Conservation (phyloP, 768 basidiomycete species). For the Paxillus involutus region DNA sequence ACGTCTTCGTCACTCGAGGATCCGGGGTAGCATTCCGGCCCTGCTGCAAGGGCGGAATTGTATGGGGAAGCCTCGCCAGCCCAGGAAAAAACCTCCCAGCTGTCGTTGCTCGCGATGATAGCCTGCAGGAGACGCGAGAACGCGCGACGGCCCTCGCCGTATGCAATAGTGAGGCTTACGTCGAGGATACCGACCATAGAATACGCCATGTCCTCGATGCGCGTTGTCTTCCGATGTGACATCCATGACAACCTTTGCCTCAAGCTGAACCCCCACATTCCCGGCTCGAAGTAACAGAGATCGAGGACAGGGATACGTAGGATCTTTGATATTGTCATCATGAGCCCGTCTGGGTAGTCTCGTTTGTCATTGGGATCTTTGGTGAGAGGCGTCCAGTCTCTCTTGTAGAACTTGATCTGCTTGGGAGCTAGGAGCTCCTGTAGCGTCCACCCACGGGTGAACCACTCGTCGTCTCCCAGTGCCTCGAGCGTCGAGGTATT, state of each 20-base stretch:
- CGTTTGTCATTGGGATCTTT: background rate
- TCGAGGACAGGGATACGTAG: slow-evolving; percentile 2
- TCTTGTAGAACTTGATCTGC: slow-evolving; percentile 14
- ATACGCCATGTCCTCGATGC: slow-evolving; percentile 18
- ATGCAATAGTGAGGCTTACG: slow-evolving; percentile 13
- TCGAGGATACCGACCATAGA: slow-evolving; percentile 17
- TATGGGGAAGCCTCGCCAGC: slow-evolving; percentile 3
- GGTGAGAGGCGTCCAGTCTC: slow-evolving; percentile 12
- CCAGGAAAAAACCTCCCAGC: slow-evolving; percentile 10
- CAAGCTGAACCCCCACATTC: slow-evolving; percentile 4
- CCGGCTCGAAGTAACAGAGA: slow-evolving; percentile 3
- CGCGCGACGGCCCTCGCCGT: slow-evolving; percentile 17
- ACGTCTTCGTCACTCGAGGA: background rate
- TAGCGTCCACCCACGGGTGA: slow-evolving; percentile 16
- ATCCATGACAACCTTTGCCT: slow-evolving; percentile 14
- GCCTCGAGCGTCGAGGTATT: background rate
- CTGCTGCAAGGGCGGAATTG: slow-evolving; percentile 2
- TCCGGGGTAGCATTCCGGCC: slow-evolving; percentile 6
- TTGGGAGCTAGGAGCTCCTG: slow-evolving; percentile 15
- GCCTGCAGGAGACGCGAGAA: slow-evolving; percentile 14
- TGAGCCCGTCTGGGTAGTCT: background rate
- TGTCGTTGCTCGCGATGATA: slow-evolving; percentile 9
- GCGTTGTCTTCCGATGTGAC: slow-evolving; percentile 17
- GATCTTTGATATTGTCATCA: slow-evolving; percentile 1
- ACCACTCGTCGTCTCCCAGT: slow-evolving; percentile 11